These are phyloP conservation scores for Penicillium nordicum DNA, from an alignment of 2,329 filamentous ascomycete species.

Conservation along the genomic window DNA sequence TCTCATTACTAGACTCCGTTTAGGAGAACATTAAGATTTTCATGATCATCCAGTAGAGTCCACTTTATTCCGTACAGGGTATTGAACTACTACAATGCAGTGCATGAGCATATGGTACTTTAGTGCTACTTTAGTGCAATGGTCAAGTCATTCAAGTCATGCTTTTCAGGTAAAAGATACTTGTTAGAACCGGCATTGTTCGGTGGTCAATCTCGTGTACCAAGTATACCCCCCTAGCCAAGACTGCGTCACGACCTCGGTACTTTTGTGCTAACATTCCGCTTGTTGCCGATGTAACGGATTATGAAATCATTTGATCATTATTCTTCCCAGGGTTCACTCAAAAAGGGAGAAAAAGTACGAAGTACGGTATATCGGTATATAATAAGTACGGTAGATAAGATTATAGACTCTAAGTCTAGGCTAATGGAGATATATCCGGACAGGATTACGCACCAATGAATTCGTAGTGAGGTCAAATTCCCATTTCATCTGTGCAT, in stretches of 20 bases:
- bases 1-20: background rate
- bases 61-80: background rate
- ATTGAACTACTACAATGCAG: background rate
- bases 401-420: background rate
- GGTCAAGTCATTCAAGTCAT: no score
- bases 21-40: background rate
- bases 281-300: background rate
- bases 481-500: background rate
- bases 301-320: background rate
- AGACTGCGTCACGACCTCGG: conserved; percentile 7
- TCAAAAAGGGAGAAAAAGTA: background rate
- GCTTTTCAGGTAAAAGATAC: background rate
- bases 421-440: background rate
- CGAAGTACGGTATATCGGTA: no score
- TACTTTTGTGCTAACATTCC: background rate
- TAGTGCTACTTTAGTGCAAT: background rate
- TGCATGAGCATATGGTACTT: background rate
- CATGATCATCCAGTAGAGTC: background rate
- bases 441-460: conserved; percentile 4
- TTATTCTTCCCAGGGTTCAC: background rate
- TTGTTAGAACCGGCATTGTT: background rate
- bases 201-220: background rate
- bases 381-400: background rate
- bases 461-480: background rate
- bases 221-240: background rate